Conservation (phyloP, 257 asterid genomes). For the Lycium ferocissimum region DNA sequence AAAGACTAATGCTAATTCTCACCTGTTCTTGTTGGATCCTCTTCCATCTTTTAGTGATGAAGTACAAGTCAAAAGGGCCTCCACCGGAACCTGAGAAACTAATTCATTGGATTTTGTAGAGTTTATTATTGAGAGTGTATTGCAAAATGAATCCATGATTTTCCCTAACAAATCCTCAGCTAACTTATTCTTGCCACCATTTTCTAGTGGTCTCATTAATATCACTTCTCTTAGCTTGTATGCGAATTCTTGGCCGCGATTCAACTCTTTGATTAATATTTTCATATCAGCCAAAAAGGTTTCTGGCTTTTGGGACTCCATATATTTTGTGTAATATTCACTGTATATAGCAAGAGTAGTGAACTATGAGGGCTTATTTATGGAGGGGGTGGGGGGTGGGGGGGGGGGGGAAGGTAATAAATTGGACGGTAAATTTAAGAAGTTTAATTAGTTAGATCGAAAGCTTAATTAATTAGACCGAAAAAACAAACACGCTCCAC, state of each 20-base stretch:
- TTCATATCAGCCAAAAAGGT: not conserved
- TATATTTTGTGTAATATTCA: no score
- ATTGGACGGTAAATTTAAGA: no score
- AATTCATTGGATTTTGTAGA: constrained; percentile 36
- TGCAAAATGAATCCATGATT: constrained; percentile 42
- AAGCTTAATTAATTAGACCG: no score
- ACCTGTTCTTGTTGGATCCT: constrained; percentile 70
- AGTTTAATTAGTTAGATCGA: no score
- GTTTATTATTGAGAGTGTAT: constrained; percentile 43
- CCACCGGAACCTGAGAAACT: constrained; percentile 35
- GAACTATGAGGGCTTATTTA: no score
- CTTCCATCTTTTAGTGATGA: constrained; percentile 53
- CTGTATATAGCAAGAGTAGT: no score
- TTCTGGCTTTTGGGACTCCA: not conserved
- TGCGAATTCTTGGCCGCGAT: not conserved
- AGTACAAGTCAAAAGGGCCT: not conserved
- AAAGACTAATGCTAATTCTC: not conserved
- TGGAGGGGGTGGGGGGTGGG: no score
- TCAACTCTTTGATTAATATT: not conserved
- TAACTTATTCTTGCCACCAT: not conserved
- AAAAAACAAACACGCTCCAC: no score
- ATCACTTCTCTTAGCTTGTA: not conserved
- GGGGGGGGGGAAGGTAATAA: no score
- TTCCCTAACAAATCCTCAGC: constrained; percentile 35
- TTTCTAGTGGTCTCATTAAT: not conserved